Base-by-base conservation (phyloP, 2,329 filamentous ascomycete genomes). In the Xylaria digitata region DNA sequence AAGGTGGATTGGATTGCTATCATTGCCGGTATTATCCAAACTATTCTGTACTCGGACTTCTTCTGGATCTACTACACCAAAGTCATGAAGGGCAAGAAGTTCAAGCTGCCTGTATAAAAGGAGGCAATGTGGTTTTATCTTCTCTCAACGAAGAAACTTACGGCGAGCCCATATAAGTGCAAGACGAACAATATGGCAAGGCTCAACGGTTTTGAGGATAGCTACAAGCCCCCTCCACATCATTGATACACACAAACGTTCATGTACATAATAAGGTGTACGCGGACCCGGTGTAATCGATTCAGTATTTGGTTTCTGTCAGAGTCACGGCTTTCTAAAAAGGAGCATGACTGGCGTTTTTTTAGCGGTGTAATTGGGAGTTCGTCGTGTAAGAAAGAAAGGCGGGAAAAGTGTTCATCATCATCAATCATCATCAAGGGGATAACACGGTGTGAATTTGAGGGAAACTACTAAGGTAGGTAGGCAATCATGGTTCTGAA, bases 21-120 rank as follows among this genome's bases (percentile, higher is more conserved):
- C 58, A 78, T 96, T 69, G 96, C 96, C 3, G 96, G 96, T 13
- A 86, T 98, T 63, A 83, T 98, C 71, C 96, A 99, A 85, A 99
- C 96, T 0, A 82, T 99, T 55, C 85, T 99, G 65, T 99, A 99
- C 84, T 97, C 93, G 70, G 96, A 99, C 83, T 99, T 99, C 84
- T 99, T 99, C 87, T 99, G 94, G 86, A 95, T 99, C 76, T 99
- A 99, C 84, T 99, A 97, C 83, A 97, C 91, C 67, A 98, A 97
- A 89, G 91, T 95, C 54, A 83, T 94, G 82, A 93, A 94, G 84
- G 92, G 92, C 74, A 92, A 93, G 85, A 94, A 93, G 84, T 95
- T 95, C 80, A 92, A 93, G 80, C 84, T 95, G 66, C 92, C 92
- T 1, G 92, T 95, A 72, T 95, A 88, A 84, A 60, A 40, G 43